Conservation (phyloP, 805 yeast species). For the Barnettozyma pratensis region DNA sequence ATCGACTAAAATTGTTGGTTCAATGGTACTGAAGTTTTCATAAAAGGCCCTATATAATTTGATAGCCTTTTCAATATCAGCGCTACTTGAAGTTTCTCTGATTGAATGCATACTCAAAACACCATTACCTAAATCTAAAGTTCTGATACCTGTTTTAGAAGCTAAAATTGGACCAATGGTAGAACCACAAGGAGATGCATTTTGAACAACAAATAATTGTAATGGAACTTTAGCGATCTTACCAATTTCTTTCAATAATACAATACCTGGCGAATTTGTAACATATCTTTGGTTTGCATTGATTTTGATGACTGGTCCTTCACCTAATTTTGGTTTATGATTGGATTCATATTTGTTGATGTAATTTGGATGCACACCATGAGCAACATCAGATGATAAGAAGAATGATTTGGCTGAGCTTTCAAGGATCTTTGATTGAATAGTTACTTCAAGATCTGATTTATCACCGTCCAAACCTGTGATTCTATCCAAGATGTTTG, state of each 20-base stretch:
- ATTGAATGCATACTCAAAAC: slow-evolving; percentile 91
- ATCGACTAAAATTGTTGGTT: slow-evolving; percentile 38
- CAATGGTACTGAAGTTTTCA: slow-evolving; percentile 37
- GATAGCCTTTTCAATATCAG: slow-evolving; percentile 62
- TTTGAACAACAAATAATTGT: slow-evolving; percentile 88
- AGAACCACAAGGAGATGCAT: slow-evolving; percentile 92
- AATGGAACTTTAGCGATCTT: slow-evolving; percentile 66
- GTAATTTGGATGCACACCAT: slow-evolving; percentile 95
- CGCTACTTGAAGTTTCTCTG: slow-evolving; percentile 84
- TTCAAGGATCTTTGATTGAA: slow-evolving; percentile 41
- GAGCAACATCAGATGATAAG: slow-evolving; percentile 93
- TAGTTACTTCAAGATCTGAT: slow-evolving; percentile 21
- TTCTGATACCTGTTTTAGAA: slow-evolving; percentile 79
- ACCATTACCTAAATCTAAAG: slow-evolving; percentile 88
- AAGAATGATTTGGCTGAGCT: slow-evolving; percentile 76
- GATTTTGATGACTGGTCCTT: slow-evolving; percentile 89
- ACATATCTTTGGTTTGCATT: slow-evolving; percentile 96
- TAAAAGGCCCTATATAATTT: slow-evolving; percentile 61
- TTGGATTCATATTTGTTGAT: slow-evolving; percentile 64
- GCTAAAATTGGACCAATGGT: slow-evolving; percentile 95
- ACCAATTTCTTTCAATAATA: slow-evolving; percentile 69
- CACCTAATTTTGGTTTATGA: slow-evolving; percentile 77
- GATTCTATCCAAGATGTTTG: slow-evolving; percentile 68
- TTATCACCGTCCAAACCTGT: slow-evolving; percentile 37
- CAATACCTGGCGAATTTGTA: slow-evolving; percentile 88